Evolutionary conservation across 2,329 filamentous ascomycete genomes (phyloP).

Genomic region (Phyllosticta citribraziliensis): DNA sequence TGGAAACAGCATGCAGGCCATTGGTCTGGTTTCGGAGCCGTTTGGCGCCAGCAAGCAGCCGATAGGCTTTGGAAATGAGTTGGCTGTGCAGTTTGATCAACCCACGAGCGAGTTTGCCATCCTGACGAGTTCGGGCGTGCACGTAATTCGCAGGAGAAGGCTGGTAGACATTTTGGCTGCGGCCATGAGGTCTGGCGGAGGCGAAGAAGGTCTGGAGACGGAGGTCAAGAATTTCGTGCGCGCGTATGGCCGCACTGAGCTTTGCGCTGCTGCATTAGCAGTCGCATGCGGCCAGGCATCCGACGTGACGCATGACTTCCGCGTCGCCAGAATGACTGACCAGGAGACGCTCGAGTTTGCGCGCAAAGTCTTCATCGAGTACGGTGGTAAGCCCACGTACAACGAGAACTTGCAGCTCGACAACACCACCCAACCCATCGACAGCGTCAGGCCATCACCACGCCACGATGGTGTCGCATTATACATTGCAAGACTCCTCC

Average conservation of each 20-base stretch:
- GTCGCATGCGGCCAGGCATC: constrained; percentile 91
- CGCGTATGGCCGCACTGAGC: constrained; percentile 80
- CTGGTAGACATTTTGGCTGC: constrained; percentile 89
- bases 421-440: constrained; percentile 55
- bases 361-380: constrained; percentile 80
- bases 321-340: constrained; percentile 63
- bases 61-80: constrained; percentile 84
- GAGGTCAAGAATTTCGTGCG: constrained; percentile 77
- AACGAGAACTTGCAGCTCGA: constrained; percentile 64
- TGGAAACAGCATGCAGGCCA: constrained; percentile 62
- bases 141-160: constrained; percentile 71
- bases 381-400: constrained; percentile 76
- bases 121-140: constrained; percentile 82
- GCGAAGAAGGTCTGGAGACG: constrained; percentile 69
- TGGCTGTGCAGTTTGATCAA: constrained; percentile 91
- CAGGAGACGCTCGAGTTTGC: constrained; percentile 79
- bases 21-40: constrained; percentile 65
- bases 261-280: constrained; percentile 79
- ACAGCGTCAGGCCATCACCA: constrained; percentile 78
- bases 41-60: constrained; percentile 54
- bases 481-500: constrained; percentile 79
- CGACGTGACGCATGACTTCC: constrained; percentile 62
- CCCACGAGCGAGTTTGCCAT: constrained; percentile 76
- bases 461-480: constrained; percentile 80
- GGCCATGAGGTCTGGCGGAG: constrained; percentile 58